Base-by-base conservation (phyloP, 371 early-diverging fungal genomes). In the Syncephalis plumigaleata region DNA sequence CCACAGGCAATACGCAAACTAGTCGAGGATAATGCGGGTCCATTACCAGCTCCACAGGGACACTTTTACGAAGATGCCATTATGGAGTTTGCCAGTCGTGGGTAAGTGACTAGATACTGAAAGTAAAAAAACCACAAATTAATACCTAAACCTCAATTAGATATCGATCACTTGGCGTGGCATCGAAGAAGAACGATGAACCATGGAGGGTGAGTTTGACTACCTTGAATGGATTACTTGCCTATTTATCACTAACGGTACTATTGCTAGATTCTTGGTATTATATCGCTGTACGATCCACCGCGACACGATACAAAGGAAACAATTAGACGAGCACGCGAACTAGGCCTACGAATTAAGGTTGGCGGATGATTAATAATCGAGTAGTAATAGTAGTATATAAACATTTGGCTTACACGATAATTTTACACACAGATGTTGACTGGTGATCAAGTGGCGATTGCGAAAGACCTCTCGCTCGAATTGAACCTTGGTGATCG, bases 371-470 rank as follows among this genome's bases (percentile, higher is more conserved):
- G 4, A 31, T 31, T 31, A 11, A 31, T 11, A 31, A 31, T 7
- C 31, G 11, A 31, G 11, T 31, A n/a, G n/a, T n/a, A n/a, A n/a
- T n/a, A n/a, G n/a, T n/a, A n/a, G 31, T 11, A 31, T 31, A 4
- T 7, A 31, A 4, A 7, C 11, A 31, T 11, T 31, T 31, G 4
- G 4, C 4, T 31, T 31, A 11, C 31, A 31, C 11, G 4, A 31
- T 11, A 31, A 31, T 31, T 7, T n/a, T 31, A 31, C 4, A 31
- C 11, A 31, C 31, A 89, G 69, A 91, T 95, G 91, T 86, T 91
- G 60, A 91, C 92, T 26, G 95, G 92, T 57, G 90, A 89, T 62
- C 90, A 88, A 58, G 68, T 86, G 31, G 87, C 88, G 48, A 87
- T 93, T 65, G 90, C 85, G 47, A 79, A 78, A 60, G 78, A 89